These are phyloP conservation scores for Colletotrichum sp. DNA, from an alignment of 2,329 filamentous ascomycete species.

Conservation along the genomic window DNA sequence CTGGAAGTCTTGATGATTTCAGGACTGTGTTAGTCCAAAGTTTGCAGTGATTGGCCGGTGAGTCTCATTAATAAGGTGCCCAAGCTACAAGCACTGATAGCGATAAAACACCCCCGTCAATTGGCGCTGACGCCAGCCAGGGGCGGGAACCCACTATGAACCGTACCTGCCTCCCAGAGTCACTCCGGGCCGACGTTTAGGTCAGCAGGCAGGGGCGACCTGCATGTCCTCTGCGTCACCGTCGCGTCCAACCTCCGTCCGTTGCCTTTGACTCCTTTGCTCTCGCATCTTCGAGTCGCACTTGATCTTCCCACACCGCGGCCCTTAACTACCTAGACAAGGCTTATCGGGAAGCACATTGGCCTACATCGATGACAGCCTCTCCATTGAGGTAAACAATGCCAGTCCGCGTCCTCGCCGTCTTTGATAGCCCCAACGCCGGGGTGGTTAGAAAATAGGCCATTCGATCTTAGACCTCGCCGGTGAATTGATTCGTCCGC, in stretches of 20 bases:
- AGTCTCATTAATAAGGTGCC: not conserved
- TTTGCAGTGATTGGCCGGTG: conserved; percentile 2
- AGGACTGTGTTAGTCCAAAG: not conserved
- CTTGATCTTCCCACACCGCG: not conserved
- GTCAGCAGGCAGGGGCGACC: conserved; percentile 5
- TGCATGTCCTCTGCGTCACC: conserved; percentile 12
- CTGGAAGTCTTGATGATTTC: not conserved
- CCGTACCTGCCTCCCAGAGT: not conserved
- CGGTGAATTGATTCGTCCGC: conserved; percentile 18
- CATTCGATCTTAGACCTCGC: conserved; percentile 28
- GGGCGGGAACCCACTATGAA: not conserved
- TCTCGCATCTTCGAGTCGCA: not conserved
- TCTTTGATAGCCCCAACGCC: conserved; percentile 55
- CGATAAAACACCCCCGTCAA: not conserved
- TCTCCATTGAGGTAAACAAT: conserved; percentile 21
- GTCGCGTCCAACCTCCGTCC: not conserved
- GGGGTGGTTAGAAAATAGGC: conserved; percentile 52
- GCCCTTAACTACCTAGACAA: not conserved
- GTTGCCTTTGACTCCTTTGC: not conserved
- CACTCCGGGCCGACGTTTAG: not conserved
- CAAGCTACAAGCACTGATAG: not conserved
- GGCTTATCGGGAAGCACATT: not conserved
- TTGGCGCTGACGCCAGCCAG: not conserved
- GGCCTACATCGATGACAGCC: not conserved
- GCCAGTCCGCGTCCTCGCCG: conserved; percentile 19